Evolutionary conservation across 768 basidiomycete genomes (phyloP), one percentile per base, ranked within the genome.

Genomic region (Tremella yokohamensis): DNA sequence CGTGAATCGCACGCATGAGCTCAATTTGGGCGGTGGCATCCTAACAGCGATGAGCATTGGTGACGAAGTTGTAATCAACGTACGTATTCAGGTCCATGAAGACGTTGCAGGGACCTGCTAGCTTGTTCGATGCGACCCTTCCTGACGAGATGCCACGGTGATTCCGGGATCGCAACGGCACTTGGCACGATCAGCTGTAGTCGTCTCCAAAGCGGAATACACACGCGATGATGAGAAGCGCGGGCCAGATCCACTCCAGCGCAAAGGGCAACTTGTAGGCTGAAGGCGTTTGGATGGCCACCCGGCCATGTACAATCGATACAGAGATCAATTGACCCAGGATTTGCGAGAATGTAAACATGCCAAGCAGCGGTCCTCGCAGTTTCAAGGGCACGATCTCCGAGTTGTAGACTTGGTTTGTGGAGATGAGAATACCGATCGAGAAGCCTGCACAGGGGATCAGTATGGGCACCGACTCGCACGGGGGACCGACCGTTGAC

Each of bases 61-160:
- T 11, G 29, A 34, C 29, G 11, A 34, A 56, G 20, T 15, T 18
- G 13, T 1, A 60, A 52, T 1, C 60, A 52, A 16, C 62, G 62
- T 34, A 34, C 29, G 29, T 34, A 34, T 34, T 34, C 29, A 4
- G 29, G 29, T 11, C 29, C 29, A 34, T 34, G 29, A 13, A 70
- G 57, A n/a, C 66, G 63, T 8, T 63, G 56, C 52, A 71, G 40
- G 0, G 69, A 71, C 37, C 38, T 45, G 4, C 47, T 56, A 18
- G 69, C 69, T 44, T 73, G 52, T 9, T 65, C 68, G 52, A 54
- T 44, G 26, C 54, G 38, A 18, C 74, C 74, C 24, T 70, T 64
- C 54, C 74, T 62, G 40, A 72, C 68, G 3, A 73, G 58, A 68
- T 69, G 69, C 72, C 70, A 75, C 13, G 69, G 74, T 4, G 65